Conservation (phyloP, 371 early-diverging fungal species). For the Batkoa obscura region DNA sequence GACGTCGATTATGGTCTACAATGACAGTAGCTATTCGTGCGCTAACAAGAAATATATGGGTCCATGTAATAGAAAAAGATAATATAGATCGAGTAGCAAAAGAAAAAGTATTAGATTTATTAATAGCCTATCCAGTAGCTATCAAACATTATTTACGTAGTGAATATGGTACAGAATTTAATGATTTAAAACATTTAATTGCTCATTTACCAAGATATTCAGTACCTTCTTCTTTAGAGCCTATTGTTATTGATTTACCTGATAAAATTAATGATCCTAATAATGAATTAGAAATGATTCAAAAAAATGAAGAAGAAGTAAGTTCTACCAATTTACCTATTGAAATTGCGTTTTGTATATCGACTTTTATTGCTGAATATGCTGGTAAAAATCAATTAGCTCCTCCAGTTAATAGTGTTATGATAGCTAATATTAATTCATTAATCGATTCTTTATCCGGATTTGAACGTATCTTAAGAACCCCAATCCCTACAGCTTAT, state of each 20-base stretch:
- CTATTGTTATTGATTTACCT: neutral
- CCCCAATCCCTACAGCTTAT: conserved; percentile 75
- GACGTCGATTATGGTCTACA: conserved; percentile 42
- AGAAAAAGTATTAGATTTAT: conserved; percentile 28
- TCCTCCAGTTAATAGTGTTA: conserved; percentile 13
- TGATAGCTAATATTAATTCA: conserved; percentile 15
- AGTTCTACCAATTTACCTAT: conserved; percentile 21
- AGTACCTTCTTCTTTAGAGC: conserved; percentile 6
- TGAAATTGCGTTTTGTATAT: conserved; percentile 20
- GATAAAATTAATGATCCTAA: conserved; percentile 13
- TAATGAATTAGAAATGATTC: neutral
- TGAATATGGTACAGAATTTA: conserved; percentile 23
- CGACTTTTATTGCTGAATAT: conserved; percentile 15
- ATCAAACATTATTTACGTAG: conserved; percentile 52
- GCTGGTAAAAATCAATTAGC: conserved; percentile 11
- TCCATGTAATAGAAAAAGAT: conserved; percentile 18
- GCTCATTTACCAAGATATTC: neutral
- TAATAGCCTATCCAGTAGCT: conserved; percentile 42
- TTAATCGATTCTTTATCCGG: conserved; percentile 23
- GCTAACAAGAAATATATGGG: conserved; percentile 26
- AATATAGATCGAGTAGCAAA: conserved; percentile 26
- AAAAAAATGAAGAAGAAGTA: neutral
- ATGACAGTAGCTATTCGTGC: conserved; percentile 23
- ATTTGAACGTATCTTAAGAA: conserved; percentile 55
- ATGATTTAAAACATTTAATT: neutral